Percentiles rank a stretch among this genome's conserved stretches.
These are phyloP conservation scores for Dactylonectria estremocensis DNA, from an alignment of 2,329 filamentous ascomycete species.

Conservation along the genomic window DNA sequence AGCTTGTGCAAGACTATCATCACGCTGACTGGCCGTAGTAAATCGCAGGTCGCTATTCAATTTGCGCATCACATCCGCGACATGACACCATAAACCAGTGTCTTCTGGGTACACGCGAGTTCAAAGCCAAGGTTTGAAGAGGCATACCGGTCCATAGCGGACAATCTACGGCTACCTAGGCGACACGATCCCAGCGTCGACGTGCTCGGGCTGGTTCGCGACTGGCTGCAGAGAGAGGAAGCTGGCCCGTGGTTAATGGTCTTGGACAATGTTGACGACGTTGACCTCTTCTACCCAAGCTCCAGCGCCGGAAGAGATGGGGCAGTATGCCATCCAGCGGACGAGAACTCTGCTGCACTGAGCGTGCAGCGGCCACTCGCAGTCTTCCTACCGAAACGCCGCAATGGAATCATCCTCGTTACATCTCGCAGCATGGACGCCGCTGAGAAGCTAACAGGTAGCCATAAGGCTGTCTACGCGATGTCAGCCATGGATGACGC, in stretches of 20 bases:
- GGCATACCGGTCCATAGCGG: too few species aligned
- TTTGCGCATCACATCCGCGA: constrained; percentile 5
- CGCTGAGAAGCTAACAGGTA: not conserved
- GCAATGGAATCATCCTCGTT: not conserved
- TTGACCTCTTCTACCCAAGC: constrained; percentile 16
- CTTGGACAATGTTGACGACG: constrained; percentile 41
- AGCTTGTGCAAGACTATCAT: not conserved
- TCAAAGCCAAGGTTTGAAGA: not conserved
- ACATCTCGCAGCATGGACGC: not conserved
- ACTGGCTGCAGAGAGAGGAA: constrained; percentile 47
- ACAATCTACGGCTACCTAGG: too few species aligned
- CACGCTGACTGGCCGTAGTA: not conserved
- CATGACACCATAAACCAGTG: not conserved
- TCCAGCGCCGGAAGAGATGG: not conserved
- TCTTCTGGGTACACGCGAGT: too few species aligned
- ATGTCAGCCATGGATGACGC: not conserved
- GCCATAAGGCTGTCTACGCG: not conserved
- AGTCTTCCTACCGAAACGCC: not conserved
- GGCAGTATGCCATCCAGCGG: not conserved
- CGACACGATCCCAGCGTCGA: not conserved
- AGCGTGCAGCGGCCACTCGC: constrained; percentile 11
- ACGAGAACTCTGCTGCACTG: not conserved
- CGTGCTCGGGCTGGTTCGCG: constrained; percentile 17
- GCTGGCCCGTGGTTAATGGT: constrained; percentile 44
- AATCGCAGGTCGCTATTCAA: too few species aligned